A percentile compares a stretch with the other conserved stretches of the same genome.
These are phyloP conservation scores for Phytophthora sp. DNA, from an alignment of 352 stramenopile species.

Conservation along the genomic window DNA sequence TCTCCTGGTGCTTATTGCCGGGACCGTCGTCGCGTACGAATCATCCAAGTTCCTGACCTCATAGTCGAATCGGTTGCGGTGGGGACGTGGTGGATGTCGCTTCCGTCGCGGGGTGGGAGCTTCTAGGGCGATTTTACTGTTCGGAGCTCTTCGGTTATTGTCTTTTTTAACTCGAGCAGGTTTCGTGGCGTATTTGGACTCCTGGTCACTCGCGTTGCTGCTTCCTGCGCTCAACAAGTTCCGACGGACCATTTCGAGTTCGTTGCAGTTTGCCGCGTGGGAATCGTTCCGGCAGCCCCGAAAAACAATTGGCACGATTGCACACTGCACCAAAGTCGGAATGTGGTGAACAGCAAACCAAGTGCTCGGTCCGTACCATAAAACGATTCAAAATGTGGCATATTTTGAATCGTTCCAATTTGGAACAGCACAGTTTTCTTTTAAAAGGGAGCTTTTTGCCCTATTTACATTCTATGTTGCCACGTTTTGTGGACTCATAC, in stretches of 20 bases:
- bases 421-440: too few species aligned
- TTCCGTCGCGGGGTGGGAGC: conserved; percentile 11
- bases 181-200: conserved; percentile 15
- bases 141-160: conserved; percentile 18
- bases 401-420: too few species aligned
- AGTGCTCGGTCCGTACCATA: conserved; percentile 23
- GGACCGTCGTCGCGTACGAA: conserved; percentile 30
- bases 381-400: too few species aligned
- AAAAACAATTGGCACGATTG: conserved; percentile 6
- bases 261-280: conserved; percentile 13
- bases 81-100: conserved; percentile 10
- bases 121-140: conserved; percentile 15
- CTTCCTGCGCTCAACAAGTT: conserved; percentile 16
- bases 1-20: conserved; percentile 25
- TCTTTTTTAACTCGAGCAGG: conserved; percentile 6
- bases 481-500: conserved; percentile 29
- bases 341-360: conserved; percentile 15
- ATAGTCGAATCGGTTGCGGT: conserved; percentile 18
- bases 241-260: conserved; percentile 24
- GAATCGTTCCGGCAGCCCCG: conserved; percentile 5
- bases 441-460: neutral
- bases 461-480: too few species aligned
- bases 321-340: conserved; percentile 26
- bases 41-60: conserved; percentile 20
- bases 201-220: conserved; percentile 6